Conservation (phyloP, 2,329 filamentous ascomycete species). For the Penicillium sp. region DNA sequence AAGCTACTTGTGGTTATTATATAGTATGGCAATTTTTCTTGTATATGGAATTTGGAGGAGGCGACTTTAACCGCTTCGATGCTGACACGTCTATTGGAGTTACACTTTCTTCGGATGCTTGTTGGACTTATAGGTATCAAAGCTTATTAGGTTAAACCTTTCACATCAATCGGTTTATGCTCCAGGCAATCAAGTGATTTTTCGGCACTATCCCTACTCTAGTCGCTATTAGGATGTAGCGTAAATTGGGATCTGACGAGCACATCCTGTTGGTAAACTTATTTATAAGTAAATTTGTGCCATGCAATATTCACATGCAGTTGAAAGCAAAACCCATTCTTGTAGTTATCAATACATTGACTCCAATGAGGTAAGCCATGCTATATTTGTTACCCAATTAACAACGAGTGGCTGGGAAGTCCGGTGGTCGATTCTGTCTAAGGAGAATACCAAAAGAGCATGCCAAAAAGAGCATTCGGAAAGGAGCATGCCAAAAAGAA, state of each 20-base stretch:
- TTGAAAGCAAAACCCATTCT: too few relatives aligned
- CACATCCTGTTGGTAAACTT: too few relatives aligned
- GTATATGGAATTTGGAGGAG: not conserved
- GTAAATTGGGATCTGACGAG: too few relatives aligned
- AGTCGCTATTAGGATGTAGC: not conserved
- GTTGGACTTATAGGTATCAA: not conserved
- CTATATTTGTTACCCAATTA: too few relatives aligned
- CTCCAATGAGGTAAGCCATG: too few relatives aligned
- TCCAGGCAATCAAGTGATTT: too few relatives aligned
- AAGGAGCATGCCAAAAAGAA: not conserved
- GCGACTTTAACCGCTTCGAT: not conserved
- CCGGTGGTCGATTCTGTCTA: not conserved
- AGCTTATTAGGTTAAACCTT: too few relatives aligned
- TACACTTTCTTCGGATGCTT: not conserved
- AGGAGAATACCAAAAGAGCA: not conserved
- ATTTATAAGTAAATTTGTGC: too few relatives aligned
- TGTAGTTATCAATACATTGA: conserved; percentile 1
- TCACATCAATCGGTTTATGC: too few relatives aligned
- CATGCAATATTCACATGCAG: too few relatives aligned
- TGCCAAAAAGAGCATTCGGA: not conserved
- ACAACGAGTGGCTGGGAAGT: too few relatives aligned
- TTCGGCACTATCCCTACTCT: not conserved
- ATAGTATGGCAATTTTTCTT: not conserved
- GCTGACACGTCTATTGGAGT: not conserved
- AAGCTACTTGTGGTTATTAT: not conserved